Evolutionary conservation across 768 basidiomycete genomes (phyloP), one percentile per base, ranked within the genome.

Genomic region (Auriculariales sp.): DNA sequence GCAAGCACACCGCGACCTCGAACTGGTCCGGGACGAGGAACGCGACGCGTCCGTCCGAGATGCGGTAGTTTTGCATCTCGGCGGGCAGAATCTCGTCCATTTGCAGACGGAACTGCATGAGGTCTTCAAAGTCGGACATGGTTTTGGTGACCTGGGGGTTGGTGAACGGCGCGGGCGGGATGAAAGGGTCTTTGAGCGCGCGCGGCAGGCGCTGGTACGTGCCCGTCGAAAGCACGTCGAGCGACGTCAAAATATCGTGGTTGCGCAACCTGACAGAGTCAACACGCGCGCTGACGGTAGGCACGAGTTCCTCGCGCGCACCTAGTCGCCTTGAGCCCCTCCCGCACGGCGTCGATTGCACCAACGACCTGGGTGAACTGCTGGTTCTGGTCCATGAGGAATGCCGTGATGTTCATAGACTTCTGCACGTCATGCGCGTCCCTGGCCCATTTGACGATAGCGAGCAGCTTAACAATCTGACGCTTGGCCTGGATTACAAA

Each of bases 401-500:
- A 94, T 1, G 81, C 81, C 2, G 83, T 87, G 46, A 92, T 81
- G 62, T 92, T 91, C 88, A 90, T 88, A 70, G 81, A 84, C 65
- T 84, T 87, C 64, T 91, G 87, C 34, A 87, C 80, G 4, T 82
- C 81, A 51, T 77, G 76, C 34, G 85, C 83, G 61, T 92, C 89
- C 53, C 84, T 72, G 31, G 85, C 74, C 91, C 91, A 95, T 57
- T 90, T 85, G 6, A 76, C 74, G 27, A 91, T 75, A 10, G 89
- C 91, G 58, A 89, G 88, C 12, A 93, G 65, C 62, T 92, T 92
- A 28, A 90, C 82, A 29, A 90, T 77, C 58, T 94, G 90, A 58
- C 90, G 84, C 65, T 93, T 86, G 4, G 76, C 86, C 61, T 82
- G 80, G n/a, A 90, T 83, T 0, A 90, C 88, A 77, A 85, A 93